phyloP scores from a whole-genome alignment of 305 asterid genomes.

The Ajuga reptans region DNA sequence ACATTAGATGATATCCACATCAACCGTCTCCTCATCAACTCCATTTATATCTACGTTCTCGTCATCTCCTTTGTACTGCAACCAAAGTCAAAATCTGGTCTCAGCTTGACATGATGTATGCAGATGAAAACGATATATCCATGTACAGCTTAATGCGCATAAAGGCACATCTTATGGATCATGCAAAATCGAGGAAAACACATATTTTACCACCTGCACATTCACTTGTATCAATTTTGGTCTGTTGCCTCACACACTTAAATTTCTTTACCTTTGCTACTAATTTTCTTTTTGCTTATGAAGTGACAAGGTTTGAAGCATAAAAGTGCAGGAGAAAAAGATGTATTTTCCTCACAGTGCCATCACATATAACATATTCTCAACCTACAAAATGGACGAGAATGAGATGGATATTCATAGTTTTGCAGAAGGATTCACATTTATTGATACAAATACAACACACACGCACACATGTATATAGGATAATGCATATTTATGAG shows the following conservation, averaged over 20 bases:
- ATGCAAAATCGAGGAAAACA: background rate
- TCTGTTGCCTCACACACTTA: too few relatives aligned
- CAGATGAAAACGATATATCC: background rate
- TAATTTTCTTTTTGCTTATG: too few relatives aligned
- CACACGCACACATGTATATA: background rate
- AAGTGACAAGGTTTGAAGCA: too few relatives aligned
- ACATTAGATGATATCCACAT: conserved; percentile 59
- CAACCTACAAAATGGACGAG: background rate
- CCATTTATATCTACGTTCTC: conserved; percentile 48
- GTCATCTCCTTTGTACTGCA: conserved; percentile 59
- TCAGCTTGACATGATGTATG: conserved; percentile 5
- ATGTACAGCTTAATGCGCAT: too few relatives aligned
- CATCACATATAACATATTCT: background rate
- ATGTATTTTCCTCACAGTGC: background rate
- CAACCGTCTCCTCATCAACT: conserved; percentile 51
- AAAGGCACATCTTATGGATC: too few relatives aligned
- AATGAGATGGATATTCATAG: background rate
- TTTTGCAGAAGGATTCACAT: too few relatives aligned
- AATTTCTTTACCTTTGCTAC: too few relatives aligned
- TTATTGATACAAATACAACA: background rate
- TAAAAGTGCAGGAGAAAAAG: background rate
- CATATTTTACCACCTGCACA: background rate
- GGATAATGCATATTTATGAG: background rate
- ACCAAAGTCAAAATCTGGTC: conserved; percentile 20
- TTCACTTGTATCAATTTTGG: background rate